Evolutionary conservation across 495 filamentous ascomycete genomes (phyloP).

Genomic region (Hyphodiscus hymeniophilus): DNA sequence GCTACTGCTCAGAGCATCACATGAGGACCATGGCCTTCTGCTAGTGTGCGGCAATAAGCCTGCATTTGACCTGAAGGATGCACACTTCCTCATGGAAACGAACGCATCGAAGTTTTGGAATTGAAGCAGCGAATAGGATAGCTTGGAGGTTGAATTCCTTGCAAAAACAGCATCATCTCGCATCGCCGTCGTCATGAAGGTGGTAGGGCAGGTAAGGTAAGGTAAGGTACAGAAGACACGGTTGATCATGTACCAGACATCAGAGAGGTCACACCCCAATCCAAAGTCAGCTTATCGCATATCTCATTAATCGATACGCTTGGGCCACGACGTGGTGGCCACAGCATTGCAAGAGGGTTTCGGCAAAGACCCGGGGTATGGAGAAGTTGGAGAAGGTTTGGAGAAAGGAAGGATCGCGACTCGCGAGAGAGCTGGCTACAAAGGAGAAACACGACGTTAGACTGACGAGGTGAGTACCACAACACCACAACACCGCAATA

Average conservation of each 20-base stretch:
- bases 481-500: too few species aligned
- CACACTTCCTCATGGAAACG: slow-evolving; percentile 5
- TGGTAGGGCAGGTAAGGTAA: too few species aligned
- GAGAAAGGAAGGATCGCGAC: slow-evolving; percentile 1
- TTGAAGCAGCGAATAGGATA: slow-evolving; percentile 5
- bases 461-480: too few species aligned
- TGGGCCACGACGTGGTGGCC: not conserved
- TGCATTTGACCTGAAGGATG: slow-evolving; percentile 7
- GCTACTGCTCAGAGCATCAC: not conserved
- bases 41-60: slow-evolving; percentile 4
- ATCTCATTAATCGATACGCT: not conserved
- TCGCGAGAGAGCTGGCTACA: too few species aligned
- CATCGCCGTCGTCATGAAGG: slow-evolving; percentile 13
- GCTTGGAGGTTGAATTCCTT: not conserved
- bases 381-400: not conserved
- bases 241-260: too few species aligned
- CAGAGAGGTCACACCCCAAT: too few species aligned
- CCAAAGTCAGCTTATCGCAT: slow-evolving; percentile 1
- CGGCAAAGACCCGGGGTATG: not conserved
- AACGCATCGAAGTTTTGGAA: not conserved
- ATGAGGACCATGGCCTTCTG: not conserved
- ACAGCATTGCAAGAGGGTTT: too few species aligned
- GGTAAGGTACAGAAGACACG: slow-evolving; percentile 7
- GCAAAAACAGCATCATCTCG: not conserved
- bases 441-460: not conserved